Conservation (phyloP, 371 early-diverging fungal genomes). For the Rhizopus arrhizus region DNA sequence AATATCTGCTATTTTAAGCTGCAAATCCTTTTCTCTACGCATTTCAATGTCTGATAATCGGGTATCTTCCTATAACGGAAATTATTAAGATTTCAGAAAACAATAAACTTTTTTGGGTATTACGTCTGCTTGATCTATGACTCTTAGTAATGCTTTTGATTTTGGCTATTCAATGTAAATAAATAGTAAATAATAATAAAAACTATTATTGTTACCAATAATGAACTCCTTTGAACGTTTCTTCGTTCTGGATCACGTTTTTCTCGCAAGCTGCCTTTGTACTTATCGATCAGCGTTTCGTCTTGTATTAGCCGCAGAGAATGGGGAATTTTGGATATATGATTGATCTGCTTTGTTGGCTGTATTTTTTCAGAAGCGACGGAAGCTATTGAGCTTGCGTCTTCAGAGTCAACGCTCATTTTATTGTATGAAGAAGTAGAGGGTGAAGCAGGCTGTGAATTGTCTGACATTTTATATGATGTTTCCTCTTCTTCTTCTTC, state of each 20-base stretch:
- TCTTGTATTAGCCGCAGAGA: slow-evolving; percentile 6
- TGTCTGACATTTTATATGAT: slow-evolving; percentile 22
- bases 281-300: slow-evolving; percentile 3
- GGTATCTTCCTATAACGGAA: slow-evolving; percentile 41
- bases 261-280: slow-evolving; percentile 13
- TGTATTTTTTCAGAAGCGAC: slow-evolving; percentile 9
- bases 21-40: slow-evolving; percentile 45
- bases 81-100: not conserved
- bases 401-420: slow-evolving; percentile 49
- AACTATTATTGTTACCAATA: slow-evolving; percentile 30
- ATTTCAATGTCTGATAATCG: slow-evolving; percentile 47
- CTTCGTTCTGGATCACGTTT: slow-evolving; percentile 42
- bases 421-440: slow-evolving; percentile 37
- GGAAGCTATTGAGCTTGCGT: slow-evolving; percentile 37
- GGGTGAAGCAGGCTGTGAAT: slow-evolving; percentile 30
- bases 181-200: not conserved
- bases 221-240: slow-evolving; percentile 43
- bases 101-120: not conserved
- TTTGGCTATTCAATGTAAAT: slow-evolving; percentile 29
- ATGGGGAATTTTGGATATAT: slow-evolving; percentile 4
- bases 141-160: slow-evolving; percentile 46
- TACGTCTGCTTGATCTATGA: slow-evolving; percentile 48
- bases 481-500: not conserved
- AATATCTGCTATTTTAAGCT: slow-evolving; percentile 26
- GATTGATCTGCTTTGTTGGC: slow-evolving; percentile 8